These are phyloP conservation scores for Phytopythium aichiense DNA, from an alignment of 352 stramenopile genomes.

Conservation along the genomic window DNA sequence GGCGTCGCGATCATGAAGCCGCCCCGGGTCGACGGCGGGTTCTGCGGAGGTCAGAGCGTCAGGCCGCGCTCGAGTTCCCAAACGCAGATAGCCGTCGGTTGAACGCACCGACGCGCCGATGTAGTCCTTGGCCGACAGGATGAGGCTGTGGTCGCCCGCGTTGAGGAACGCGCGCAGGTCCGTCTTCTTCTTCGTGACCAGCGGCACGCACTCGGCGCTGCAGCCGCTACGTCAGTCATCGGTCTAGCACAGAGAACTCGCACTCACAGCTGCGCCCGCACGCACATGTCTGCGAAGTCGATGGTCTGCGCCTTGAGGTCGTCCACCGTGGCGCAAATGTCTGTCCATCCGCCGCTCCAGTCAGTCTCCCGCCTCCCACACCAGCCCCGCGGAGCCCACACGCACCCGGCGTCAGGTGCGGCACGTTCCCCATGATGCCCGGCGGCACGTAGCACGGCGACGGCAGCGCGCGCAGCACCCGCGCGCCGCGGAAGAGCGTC, in stretches of 20 bases:
- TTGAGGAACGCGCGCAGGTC: constrained; percentile 51
- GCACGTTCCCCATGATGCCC: constrained; percentile 59
- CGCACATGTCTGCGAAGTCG: constrained; percentile 72
- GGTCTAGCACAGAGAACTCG: background rate
- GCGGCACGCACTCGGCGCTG: constrained; percentile 16
- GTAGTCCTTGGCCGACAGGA: constrained; percentile 75
- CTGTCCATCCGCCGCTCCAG: constrained; percentile 12
- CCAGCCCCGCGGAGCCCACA: background rate
- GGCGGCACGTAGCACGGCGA: constrained; percentile 76
- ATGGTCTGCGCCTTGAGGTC: constrained; percentile 59
- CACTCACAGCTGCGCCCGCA: background rate
- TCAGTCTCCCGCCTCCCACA: background rate
- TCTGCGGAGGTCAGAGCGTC: constrained; percentile 13
- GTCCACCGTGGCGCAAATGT: constrained; percentile 59
- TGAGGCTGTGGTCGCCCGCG: constrained; percentile 33
- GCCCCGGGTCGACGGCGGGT: constrained; percentile 49
- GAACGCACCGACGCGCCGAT: constrained; percentile 37
- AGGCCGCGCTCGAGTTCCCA: background rate
- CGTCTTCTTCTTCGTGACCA: constrained; percentile 32
- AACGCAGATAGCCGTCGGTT: background rate
- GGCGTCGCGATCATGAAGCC: constrained; percentile 58
- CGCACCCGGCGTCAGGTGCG: constrained; percentile 64
- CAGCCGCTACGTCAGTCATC: background rate
- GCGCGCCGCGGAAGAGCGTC: constrained; percentile 30
- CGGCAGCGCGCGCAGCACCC: constrained; percentile 23